A percentile compares a stretch with the other conserved stretches of the same genome.
Conservation (phyloP, 2,329 filamentous ascomycete genomes). For the Trichoderma sp. region DNA sequence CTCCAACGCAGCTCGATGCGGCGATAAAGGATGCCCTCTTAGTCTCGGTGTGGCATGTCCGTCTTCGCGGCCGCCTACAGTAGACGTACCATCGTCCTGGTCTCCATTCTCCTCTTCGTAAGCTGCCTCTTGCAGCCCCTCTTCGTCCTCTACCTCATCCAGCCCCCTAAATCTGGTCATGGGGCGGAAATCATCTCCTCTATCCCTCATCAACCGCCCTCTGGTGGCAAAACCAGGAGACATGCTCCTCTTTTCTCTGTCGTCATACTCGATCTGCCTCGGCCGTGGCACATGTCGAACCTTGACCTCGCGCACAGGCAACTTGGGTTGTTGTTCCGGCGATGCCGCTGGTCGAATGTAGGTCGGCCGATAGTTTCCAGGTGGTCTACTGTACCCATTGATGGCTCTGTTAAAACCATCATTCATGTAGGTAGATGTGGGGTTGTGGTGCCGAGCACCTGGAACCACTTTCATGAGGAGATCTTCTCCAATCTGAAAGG, state of each 20-base stretch:
- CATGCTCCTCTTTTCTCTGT: constrained; percentile 21
- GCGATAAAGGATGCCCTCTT: constrained; percentile 24
- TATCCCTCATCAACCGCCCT: constrained; percentile 24
- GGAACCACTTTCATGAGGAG: constrained; percentile 37
- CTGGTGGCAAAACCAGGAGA: constrained; percentile 27
- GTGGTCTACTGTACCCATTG: constrained; percentile 20
- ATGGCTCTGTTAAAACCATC: constrained; percentile 34
- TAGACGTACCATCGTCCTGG: constrained; percentile 25
- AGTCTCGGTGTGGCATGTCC: constrained; percentile 25
- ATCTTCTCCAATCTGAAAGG: constrained; percentile 37
- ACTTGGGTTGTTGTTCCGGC: constrained; percentile 30
- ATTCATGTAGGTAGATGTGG: constrained; percentile 26
- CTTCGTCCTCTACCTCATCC: constrained; percentile 18
- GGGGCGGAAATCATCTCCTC: constrained; percentile 22
- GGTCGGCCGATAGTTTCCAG: constrained; percentile 14
- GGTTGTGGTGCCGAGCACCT: constrained; percentile 26
- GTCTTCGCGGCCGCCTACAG: constrained; percentile 25
- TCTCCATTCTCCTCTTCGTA: constrained; percentile 2
- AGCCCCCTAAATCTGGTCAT: constrained; percentile 22
- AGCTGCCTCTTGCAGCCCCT: not conserved
- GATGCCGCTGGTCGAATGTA: constrained; percentile 27
- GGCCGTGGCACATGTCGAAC: constrained; percentile 24
- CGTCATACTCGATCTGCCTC: not conserved
- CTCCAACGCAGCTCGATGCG: constrained; percentile 24
- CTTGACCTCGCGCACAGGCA: constrained; percentile 40